Percentiles rank a stretch among this genome's conserved stretches.
Evolutionary conservation across 78 protist genomes (phyloP).

Genomic region (slime mould (Dictyostelium discoideum)): dicty_2.7 NC_007088.5:8266501-8267000

Average conservation of each 20-base stretch:
- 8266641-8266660: background rate
- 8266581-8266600: background rate
- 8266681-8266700: constrained; percentile 49
- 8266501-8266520: background rate
- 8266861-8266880: constrained; percentile 56
- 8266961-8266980: constrained; percentile 39
- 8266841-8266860: constrained; percentile 38
- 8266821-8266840: background rate
- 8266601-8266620: background rate
- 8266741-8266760: constrained; percentile 73
- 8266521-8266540: background rate
- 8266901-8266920: constrained; percentile 2
- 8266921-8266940: background rate
- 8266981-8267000: constrained; percentile 34
- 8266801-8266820: constrained; percentile 58
- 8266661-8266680: background rate
- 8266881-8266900: constrained; percentile 25
- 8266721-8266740: constrained; percentile 53
- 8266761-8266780: constrained; percentile 72
- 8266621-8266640: background rate
- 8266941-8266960: background rate
- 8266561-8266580: background rate
- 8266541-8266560: background rate
- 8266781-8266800: constrained; percentile 47
- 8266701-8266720: constrained; percentile 45